Base-by-base conservation (phyloP, 2,329 filamentous ascomycete genomes). In the Pezizomycotina sp. region DNA sequence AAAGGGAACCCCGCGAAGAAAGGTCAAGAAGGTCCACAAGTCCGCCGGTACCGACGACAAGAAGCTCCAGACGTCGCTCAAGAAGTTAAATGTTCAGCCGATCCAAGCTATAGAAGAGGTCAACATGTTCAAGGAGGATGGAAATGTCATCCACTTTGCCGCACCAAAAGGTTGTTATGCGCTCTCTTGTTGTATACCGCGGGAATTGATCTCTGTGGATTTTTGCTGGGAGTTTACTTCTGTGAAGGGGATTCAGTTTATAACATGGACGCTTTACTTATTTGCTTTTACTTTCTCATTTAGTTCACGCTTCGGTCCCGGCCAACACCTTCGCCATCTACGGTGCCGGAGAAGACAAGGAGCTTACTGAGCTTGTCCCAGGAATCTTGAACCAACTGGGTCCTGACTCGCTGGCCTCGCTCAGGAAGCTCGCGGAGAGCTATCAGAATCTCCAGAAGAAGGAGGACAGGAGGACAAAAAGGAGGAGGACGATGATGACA, bases 91-190 rank as follows among this genome's bases (percentile, higher is more conserved):
- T 66, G 86, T 92, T 43, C 89, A 98, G 74, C 89, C 89, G 56
- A 95, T 98, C 65, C 84, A 92, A 69, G 82, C 80, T 51, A 98
- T 98, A 56, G 89, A 98, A 75, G 89, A 98, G 71, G 89, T 98
- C 62, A 98, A 98, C 77, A 98, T 98, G 89, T 98, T 98, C 77
- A 98, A 98, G 79, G 78, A 80, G 60, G 89, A 98, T 61, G 89
- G 89, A 63, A 98, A 98, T 63, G 89, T 98, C 62, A 95, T 98
- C 58, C 89, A 98, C 74, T 98, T 98, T 62, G 78, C 82, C 55
- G 81, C 81, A 57, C 89, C 89, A 54, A 93, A 93, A 71, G 89
- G 89, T 95, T 66, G 58, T 72, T 67, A 10, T 35, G 23, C 26
- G 27, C n/a, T 30, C 20, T 19, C 26, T 24, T 29, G 5, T 25